Conservation (phyloP, 176 grass and related monocot species). For the Triticum turgidum region DNA sequence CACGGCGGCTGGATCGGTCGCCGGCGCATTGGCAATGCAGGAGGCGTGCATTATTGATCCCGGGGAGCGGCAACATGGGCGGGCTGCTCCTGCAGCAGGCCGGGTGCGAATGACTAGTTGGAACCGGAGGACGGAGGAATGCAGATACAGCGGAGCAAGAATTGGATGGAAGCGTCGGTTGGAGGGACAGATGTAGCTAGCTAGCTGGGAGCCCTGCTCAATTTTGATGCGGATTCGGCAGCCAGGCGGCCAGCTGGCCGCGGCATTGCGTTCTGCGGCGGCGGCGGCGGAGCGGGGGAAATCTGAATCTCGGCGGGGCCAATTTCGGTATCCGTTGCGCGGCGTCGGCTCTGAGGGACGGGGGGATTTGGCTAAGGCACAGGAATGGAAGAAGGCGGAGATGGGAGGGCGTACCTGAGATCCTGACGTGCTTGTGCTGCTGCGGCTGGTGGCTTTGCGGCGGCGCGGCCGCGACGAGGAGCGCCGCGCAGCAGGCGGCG, state of each 20-base stretch:
- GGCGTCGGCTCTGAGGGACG: background rate
- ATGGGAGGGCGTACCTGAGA: conserved; percentile 38
- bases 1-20: conserved; percentile 31
- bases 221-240: background rate
- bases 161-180: background rate
- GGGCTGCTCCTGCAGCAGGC: no score
- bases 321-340: background rate
- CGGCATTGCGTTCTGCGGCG: background rate
- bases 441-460: background rate
- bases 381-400: background rate
- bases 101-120: background rate
- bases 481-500: background rate
- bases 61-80: background rate
- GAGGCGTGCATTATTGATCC: conserved; percentile 1
- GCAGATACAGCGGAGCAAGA: background rate
- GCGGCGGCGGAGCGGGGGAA: background rate
- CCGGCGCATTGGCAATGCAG: background rate
- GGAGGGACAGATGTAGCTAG: background rate
- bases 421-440: conserved; percentile 16
- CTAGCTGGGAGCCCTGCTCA: background rate
- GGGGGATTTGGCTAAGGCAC: background rate
- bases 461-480: conserved; percentile 20
- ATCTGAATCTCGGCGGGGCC: conserved; percentile 38
- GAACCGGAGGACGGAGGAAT: background rate
- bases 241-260: background rate